phyloP scores from a whole-genome alignment of 176 grass and related monocot species.

The Saccharum officinarum region DNA sequence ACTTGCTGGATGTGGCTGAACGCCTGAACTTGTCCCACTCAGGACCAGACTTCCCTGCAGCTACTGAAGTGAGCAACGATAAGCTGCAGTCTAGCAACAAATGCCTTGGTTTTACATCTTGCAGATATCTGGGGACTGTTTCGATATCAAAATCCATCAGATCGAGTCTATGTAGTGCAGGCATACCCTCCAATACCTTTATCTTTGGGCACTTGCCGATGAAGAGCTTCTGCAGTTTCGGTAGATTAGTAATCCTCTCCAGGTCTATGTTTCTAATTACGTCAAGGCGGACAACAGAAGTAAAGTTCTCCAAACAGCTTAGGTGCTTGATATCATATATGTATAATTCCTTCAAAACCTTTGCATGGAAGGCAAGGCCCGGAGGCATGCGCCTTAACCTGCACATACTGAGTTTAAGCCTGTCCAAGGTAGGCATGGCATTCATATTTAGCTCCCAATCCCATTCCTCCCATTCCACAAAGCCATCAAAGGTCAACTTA shows the following conservation, averaged over 20 bases:
- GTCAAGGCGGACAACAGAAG: background rate
- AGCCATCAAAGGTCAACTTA: accelerated
- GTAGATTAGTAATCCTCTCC: background rate
- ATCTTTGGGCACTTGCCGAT: background rate
- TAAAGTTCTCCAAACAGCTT: background rate
- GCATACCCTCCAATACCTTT: background rate
- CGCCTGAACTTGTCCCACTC: slow-evolving; percentile 6
- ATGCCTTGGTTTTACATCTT: background rate
- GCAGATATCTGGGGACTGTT: background rate
- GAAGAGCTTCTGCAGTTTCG: background rate
- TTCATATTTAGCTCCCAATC: background rate
- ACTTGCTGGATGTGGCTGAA: background rate
- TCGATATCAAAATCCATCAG: background rate
- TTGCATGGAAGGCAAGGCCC: background rate
- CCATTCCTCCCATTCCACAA: background rate
- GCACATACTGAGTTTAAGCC: too few relatives aligned
- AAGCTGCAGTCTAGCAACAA: background rate
- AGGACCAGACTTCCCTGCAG: background rate
- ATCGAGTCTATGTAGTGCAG: background rate
- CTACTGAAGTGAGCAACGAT: background rate
- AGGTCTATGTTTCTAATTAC: background rate
- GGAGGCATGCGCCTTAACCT: background rate
- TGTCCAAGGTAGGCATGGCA: background rate
- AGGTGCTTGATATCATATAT: background rate
- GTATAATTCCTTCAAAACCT: background rate